A percentile compares a stretch with the other conserved stretches of the same genome.
phyloP scores from a whole-genome alignment of 208 protist genomes.

The Crithidia acanthocephali region DNA sequence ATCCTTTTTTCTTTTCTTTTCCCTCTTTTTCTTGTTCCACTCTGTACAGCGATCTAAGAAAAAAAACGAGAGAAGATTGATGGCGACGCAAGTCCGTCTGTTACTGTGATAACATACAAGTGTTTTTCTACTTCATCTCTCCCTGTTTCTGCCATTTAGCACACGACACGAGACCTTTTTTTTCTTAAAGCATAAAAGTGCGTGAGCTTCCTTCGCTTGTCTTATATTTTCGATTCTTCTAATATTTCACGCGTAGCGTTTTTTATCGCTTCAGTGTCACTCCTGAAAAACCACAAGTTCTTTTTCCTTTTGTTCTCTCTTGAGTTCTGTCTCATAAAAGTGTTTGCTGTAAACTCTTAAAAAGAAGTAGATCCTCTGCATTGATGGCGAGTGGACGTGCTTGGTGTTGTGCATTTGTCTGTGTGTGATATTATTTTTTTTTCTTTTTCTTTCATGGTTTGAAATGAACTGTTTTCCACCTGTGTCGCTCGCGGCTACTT shows the following conservation, averaged over 20 bases:
- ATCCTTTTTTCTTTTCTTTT: no score
- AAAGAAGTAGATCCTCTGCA: no score
- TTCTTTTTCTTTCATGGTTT: no score
- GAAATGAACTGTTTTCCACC: no score
- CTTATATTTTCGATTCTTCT: not conserved
- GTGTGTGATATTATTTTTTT: no score
- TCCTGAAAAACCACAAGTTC: not conserved
- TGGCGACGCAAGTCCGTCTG: not conserved
- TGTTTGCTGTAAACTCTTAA: not conserved
- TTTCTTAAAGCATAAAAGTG: not conserved
- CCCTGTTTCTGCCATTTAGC: conserved; percentile 3
- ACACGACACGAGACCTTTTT: not conserved
- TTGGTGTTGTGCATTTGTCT: no score
- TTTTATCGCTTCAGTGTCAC: not conserved
- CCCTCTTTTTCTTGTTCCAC: not conserved
- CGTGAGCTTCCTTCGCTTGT: not conserved
- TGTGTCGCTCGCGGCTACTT: no score
- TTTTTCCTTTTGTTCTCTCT: not conserved
- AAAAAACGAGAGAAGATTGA: not conserved
- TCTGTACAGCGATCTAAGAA: not conserved
- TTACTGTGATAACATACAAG: no score
- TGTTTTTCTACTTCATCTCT: not conserved
- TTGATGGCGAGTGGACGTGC: no score
- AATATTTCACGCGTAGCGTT: not conserved
- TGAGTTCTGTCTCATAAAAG: not conserved